These are phyloP conservation scores for Penicillium glabrum DNA, from an alignment of 2,329 filamentous ascomycete species.

Conservation along the genomic window DNA sequence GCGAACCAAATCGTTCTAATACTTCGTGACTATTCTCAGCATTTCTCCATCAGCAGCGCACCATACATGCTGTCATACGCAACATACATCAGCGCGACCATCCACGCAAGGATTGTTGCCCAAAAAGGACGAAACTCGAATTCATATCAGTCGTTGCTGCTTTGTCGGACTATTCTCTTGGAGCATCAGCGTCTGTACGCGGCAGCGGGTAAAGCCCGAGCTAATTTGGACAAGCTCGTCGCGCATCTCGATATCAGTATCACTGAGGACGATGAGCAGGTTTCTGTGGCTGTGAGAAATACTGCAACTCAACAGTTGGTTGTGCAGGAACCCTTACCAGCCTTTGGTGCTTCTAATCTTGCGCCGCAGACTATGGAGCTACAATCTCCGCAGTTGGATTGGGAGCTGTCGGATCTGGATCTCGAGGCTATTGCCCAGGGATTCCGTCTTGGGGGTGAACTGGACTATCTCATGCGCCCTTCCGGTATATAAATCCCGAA, in stretches of 20 bases:
- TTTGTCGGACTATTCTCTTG: conserved; percentile 20
- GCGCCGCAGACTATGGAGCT: conserved; percentile 4
- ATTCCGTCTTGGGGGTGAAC: conserved; percentile 24
- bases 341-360: background rate
- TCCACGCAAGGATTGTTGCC: conserved; percentile 52
- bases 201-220: conserved; percentile 24
- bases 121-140: conserved; percentile 21
- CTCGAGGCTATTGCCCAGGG: conserved; percentile 29
- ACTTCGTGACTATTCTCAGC: conserved; percentile 36
- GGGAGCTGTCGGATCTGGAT: conserved; percentile 25
- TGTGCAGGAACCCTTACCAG: background rate
- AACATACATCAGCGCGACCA: conserved; percentile 56
- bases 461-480: conserved; percentile 22
- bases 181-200: conserved; percentile 22
- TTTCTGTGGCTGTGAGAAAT: background rate
- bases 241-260: conserved; percentile 18
- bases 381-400: conserved; percentile 13
- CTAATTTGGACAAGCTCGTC: conserved; percentile 21
- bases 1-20: conserved; percentile 39
- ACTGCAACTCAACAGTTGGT: background rate
- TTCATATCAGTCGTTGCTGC: conserved; percentile 26
- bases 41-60: conserved; percentile 42
- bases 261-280: background rate
- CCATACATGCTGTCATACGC: conserved; percentile 55
- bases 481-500: conserved; percentile 9